phyloP scores from a whole-genome alignment of 495 filamentous ascomycete genomes.

The Neurospora terricola region DNA sequence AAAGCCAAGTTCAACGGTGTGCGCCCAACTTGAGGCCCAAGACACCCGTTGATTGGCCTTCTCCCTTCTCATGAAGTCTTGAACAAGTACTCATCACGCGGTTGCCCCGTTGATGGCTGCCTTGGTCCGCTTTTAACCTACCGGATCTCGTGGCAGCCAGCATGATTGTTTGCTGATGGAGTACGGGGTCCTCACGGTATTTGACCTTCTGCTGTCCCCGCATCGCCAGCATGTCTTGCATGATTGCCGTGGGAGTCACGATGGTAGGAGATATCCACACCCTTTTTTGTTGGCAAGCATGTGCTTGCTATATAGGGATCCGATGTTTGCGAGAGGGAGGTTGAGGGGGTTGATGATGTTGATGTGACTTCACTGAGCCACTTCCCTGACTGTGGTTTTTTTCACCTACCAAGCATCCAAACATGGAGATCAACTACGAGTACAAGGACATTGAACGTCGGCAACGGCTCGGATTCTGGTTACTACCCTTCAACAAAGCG shows the following conservation, averaged over 20 bases:
- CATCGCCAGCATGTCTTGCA: not conserved
- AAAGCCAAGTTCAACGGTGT: not conserved
- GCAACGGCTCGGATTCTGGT: conserved; percentile 9
- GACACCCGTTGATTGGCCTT: not conserved
- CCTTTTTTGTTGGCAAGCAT: not conserved
- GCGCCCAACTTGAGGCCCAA: not conserved
- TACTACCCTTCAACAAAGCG: conserved; percentile 13
- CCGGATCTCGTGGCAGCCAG: not conserved
- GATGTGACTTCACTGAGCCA: no score
- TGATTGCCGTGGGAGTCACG: not conserved
- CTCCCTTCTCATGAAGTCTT: not conserved
- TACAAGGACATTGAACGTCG: not conserved
- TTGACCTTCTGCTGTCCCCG: not conserved
- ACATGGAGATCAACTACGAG: not conserved
- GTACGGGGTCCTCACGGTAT: not conserved
- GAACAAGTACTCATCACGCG: not conserved
- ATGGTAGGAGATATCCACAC: not conserved
- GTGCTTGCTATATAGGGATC: not conserved
- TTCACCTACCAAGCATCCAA: not conserved
- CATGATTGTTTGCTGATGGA: not conserved
- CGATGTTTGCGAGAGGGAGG: not conserved
- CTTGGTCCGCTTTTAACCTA: not conserved
- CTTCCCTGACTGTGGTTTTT: no score
- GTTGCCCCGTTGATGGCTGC: not conserved
- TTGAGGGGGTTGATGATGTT: not conserved